Conservation (phyloP, 169 alveolate species). For the Theileria orientalis region DNA sequence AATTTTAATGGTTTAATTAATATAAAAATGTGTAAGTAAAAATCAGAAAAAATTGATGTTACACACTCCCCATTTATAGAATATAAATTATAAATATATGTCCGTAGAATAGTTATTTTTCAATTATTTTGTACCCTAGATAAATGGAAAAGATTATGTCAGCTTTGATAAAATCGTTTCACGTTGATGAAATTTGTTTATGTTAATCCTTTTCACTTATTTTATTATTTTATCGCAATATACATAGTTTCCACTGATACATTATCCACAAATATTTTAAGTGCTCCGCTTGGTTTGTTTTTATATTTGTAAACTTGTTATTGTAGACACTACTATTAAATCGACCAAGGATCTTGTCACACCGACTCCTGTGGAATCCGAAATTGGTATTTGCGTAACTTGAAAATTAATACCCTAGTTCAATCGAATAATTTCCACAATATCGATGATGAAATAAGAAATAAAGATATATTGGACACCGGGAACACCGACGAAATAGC, state of each 20-base stretch:
- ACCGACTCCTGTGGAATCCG: background rate
- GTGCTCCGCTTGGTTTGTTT: slow-evolving; percentile 3
- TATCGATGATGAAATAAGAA: slow-evolving; percentile 51
- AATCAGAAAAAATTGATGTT: background rate
- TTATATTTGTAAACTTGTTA: background rate
- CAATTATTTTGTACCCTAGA: no score
- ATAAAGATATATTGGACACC: slow-evolving; percentile 44
- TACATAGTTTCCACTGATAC: background rate
- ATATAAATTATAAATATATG: no score
- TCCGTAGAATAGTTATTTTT: no score
- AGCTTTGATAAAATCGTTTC: no score
- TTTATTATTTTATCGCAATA: background rate
- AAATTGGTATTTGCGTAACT: background rate
- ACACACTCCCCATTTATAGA: slow-evolving; percentile 4
- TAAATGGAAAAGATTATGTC: no score
- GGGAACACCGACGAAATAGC: slow-evolving; percentile 25
- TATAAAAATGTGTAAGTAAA: background rate
- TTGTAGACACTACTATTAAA: background rate
- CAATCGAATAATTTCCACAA: slow-evolving; percentile 35
- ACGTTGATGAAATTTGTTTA: background rate
- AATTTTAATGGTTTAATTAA: background rate
- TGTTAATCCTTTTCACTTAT: background rate
- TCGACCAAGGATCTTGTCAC: background rate
- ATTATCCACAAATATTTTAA: background rate
- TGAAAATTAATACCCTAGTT: background rate